These are phyloP conservation scores for Stereocaulon alpinum DNA, from an alignment of 495 filamentous ascomycete species.

Conservation along the genomic window DNA sequence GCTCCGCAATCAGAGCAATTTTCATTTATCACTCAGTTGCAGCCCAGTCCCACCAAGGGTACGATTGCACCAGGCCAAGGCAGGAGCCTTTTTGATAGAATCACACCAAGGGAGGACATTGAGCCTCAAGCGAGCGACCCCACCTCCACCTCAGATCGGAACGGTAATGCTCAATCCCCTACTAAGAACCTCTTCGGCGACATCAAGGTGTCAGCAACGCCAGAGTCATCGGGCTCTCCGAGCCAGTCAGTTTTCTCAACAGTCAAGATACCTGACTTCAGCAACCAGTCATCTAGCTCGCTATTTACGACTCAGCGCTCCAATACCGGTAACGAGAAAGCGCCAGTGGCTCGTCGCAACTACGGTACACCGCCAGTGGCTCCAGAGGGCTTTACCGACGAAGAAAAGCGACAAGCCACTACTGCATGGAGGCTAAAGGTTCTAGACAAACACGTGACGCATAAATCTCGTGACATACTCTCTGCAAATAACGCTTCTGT, in stretches of 20 bases:
- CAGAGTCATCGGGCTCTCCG: background rate
- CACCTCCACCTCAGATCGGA: background rate
- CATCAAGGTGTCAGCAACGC: background rate
- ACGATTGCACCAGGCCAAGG: background rate
- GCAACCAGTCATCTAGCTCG: background rate
- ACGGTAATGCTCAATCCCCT: too few relatives aligned
- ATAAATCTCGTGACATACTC: conserved; percentile 1
- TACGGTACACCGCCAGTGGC: conserved; percentile 12
- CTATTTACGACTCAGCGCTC: background rate
- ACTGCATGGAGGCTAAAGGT: conserved; percentile 20
- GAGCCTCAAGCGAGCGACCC: background rate
- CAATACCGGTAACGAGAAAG: background rate
- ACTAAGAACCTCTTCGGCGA: background rate
- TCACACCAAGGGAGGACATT: background rate
- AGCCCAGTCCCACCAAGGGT: conserved; percentile 6
- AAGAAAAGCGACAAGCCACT: conserved; percentile 16
- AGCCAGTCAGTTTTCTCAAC: background rate
- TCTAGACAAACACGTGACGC: conserved; percentile 19
- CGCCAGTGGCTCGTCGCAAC: background rate
- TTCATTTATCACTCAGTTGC: conserved; percentile 11
- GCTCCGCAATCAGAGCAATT: conserved; percentile 16
- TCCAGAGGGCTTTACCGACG: conserved; percentile 16
- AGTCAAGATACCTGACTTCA: background rate
- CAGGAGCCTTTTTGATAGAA: conserved; percentile 12
- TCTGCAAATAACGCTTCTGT: too few relatives aligned